phyloP scores from a whole-genome alignment of 495 filamentous ascomycete genomes.

The Aspergillus hancockii region DNA sequence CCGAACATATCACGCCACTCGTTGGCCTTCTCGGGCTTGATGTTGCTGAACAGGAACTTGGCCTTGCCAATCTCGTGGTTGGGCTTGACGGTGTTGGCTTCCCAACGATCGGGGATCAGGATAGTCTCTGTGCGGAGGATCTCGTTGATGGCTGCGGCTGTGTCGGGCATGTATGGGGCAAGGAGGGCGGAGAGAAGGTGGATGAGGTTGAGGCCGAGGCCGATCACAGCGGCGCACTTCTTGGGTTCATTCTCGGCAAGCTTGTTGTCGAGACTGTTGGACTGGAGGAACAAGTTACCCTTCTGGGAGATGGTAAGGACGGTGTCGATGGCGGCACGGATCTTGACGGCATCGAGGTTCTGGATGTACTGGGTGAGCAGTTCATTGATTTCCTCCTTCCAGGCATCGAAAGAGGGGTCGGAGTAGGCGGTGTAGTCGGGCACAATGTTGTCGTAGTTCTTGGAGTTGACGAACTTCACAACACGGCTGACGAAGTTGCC shows the following conservation, averaged over 20 bases:
- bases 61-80: slow-evolving; percentile 84
- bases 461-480: slow-evolving; percentile 71
- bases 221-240: slow-evolving; percentile 73
- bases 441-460: slow-evolving; percentile 12
- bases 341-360: slow-evolving; percentile 71
- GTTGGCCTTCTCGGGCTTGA: slow-evolving; percentile 77
- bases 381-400: slow-evolving; percentile 57
- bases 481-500: slow-evolving; percentile 95
- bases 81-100: slow-evolving; percentile 57
- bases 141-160: slow-evolving; percentile 68
- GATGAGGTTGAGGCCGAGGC: slow-evolving; percentile 77
- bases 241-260: slow-evolving; percentile 72
- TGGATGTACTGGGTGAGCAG: slow-evolving; percentile 68
- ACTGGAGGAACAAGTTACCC: slow-evolving; percentile 82
- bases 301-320: slow-evolving; percentile 68
- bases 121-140: slow-evolving; percentile 69
- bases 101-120: slow-evolving; percentile 68
- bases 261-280: slow-evolving; percentile 79
- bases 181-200: slow-evolving; percentile 76
- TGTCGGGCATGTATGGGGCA: slow-evolving; percentile 83
- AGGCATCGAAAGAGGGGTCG: slow-evolving; percentile 33
- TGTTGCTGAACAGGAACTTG: slow-evolving; percentile 78
- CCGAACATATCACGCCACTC: slow-evolving; percentile 84
- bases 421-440: slow-evolving; percentile 9
- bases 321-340: slow-evolving; percentile 71